Evolutionary conservation across 1,139 yeast genomes (phyloP).

Genomic region (Nadsonia starkeyi-henricii): DNA sequence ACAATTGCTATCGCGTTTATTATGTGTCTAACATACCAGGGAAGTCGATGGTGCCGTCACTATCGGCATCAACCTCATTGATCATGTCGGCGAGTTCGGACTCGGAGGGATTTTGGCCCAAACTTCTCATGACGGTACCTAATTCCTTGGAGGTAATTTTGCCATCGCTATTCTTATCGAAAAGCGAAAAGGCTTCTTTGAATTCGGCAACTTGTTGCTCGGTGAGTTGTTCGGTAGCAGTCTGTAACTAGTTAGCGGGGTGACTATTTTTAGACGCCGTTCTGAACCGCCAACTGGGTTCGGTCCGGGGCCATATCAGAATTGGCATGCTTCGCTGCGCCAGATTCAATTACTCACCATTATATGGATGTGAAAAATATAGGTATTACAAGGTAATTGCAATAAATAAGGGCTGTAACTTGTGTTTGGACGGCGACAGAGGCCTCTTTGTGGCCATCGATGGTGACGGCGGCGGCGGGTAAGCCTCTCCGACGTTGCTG

Average conservation of each 20-base stretch:
- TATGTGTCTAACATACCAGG: slow-evolving; percentile 22
- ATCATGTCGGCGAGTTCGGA: slow-evolving; percentile 91
- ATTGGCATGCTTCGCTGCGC: too few relatives aligned
- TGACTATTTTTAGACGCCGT: too few relatives aligned
- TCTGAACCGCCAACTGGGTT: too few relatives aligned
- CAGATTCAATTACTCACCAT: too few relatives aligned
- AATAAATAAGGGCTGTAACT: too few relatives aligned
- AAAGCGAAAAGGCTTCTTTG: slow-evolving; percentile 92
- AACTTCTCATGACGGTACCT: slow-evolving; percentile 96
- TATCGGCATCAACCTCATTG: slow-evolving; percentile 91
- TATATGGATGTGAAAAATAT: too few relatives aligned
- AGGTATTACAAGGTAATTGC: too few relatives aligned
- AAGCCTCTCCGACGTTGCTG: too few relatives aligned
- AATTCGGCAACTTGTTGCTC: slow-evolving; percentile 95
- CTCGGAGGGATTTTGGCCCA: slow-evolving; percentile 95
- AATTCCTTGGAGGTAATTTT: slow-evolving; percentile 88
- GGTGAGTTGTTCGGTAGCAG: slow-evolving; percentile 81
- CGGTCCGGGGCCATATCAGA: too few relatives aligned
- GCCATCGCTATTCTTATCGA: slow-evolving; percentile 94
- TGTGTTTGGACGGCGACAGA: too few relatives aligned
- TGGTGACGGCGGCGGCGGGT: too few relatives aligned
- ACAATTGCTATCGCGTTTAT: slow-evolving; percentile 39
- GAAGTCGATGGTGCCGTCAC: slow-evolving; percentile 89
- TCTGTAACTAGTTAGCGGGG: slow-evolving; percentile 21
- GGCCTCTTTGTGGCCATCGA: too few relatives aligned